Conservation (phyloP, 352 stramenopile species). For the Globisporangium takayamanum region DNA sequence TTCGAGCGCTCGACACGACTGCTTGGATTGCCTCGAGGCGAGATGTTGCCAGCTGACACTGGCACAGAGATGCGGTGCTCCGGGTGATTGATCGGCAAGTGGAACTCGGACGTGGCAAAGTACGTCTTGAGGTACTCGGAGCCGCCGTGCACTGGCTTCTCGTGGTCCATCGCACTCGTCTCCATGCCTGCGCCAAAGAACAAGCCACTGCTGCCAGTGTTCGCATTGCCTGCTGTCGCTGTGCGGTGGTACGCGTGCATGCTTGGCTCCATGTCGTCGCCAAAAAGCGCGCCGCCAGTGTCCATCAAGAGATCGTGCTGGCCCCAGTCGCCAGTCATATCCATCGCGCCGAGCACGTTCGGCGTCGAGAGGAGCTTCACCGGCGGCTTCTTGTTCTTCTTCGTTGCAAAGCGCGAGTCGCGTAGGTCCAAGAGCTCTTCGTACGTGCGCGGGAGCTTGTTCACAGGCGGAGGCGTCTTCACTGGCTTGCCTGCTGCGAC, state of each 20-base stretch:
- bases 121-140: constrained; percentile 74
- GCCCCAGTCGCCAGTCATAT: constrained; percentile 49
- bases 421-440: constrained; percentile 67
- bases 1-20: constrained; percentile 28
- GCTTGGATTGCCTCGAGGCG: constrained; percentile 28
- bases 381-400: constrained; percentile 72
- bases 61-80: constrained; percentile 62
- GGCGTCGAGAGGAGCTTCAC: constrained; percentile 39
- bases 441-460: constrained; percentile 68
- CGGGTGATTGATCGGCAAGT: constrained; percentile 61
- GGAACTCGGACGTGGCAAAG: constrained; percentile 59
- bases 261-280: not conserved
- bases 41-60: constrained; percentile 22
- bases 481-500: constrained; percentile 46
- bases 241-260: constrained; percentile 11
- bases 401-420: constrained; percentile 69
- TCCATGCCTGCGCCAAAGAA: constrained; percentile 32
- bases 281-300: constrained; percentile 26
- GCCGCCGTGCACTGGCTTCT: constrained; percentile 53
- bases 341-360: constrained; percentile 48
- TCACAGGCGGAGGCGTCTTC: constrained; percentile 26
- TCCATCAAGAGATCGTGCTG: constrained; percentile 20
- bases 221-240: no score
- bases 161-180: constrained; percentile 21
- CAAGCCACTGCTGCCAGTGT: constrained; percentile 6